Percentiles rank a stretch among this genome's conserved stretches.
These are phyloP conservation scores for Vitis cinerea DNA, from an alignment of 164 flowering plant species.

Conservation along the genomic window DNA sequence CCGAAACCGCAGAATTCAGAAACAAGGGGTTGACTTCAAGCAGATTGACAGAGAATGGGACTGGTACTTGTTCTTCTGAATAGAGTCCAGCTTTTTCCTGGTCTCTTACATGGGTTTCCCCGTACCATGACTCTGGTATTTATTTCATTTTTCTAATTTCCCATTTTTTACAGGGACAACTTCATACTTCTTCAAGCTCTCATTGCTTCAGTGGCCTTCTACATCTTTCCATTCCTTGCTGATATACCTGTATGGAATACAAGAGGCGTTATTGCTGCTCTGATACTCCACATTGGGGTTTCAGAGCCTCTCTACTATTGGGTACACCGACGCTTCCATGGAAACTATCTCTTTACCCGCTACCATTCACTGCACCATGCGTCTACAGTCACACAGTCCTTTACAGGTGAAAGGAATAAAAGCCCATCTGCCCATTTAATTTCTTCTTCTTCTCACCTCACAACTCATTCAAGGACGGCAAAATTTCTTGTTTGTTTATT, in stretches of 20 bases:
- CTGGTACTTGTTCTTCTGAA: slow-evolving; percentile 45
- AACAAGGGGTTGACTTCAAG: slow-evolving; percentile 58
- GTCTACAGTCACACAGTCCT: slow-evolving; percentile 58
- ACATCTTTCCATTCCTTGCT: slow-evolving; percentile 36
- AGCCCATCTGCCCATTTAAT: neutral
- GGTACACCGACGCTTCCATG: slow-evolving; percentile 56
- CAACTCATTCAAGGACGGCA: no score
- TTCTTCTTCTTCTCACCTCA: neutral
- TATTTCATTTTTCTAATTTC: neutral
- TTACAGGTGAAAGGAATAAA: slow-evolving; percentile 49
- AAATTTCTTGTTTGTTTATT: neutral
- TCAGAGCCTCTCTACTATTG: slow-evolving; percentile 82
- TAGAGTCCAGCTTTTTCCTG: neutral
- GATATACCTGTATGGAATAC: slow-evolving; percentile 59
- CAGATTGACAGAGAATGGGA: slow-evolving; percentile 86
- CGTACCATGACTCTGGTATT: neutral
- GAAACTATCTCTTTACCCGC: slow-evolving; percentile 33
- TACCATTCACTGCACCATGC: slow-evolving; percentile 84
- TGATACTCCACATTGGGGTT: slow-evolving; percentile 58
- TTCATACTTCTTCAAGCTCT: slow-evolving; percentile 71
- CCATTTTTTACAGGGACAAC: slow-evolving; percentile 62
- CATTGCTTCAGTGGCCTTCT: slow-evolving; percentile 42
- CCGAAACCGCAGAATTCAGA: slow-evolving; percentile 42
- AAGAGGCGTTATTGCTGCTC: slow-evolving; percentile 43
- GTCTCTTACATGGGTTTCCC: neutral